Evolutionary conservation across 345 rosid genomes (phyloP).

Genomic region (Salix arbutifolia): DNA sequence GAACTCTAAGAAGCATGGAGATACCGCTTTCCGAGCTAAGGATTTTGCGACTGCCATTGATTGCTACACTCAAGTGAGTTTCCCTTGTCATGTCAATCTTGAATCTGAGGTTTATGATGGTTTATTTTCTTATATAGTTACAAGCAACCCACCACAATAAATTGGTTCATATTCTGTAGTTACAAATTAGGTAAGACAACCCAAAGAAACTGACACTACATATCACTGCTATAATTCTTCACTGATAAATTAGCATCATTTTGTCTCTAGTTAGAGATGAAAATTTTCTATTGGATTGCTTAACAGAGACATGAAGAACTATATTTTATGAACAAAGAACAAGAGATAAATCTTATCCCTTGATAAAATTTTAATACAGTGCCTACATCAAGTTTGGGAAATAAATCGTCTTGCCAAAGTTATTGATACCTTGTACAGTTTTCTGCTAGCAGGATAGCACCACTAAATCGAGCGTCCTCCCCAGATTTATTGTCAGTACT

Average conservation of each 20-base stretch:
- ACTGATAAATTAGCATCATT: background rate
- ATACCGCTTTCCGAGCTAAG: slow-evolving; percentile 81
- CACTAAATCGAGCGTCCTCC: background rate
- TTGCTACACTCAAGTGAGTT: slow-evolving; percentile 67
- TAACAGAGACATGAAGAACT: background rate
- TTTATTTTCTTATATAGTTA: background rate
- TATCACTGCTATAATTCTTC: background rate
- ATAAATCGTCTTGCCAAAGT: background rate
- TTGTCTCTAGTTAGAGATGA: background rate
- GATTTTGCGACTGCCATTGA: slow-evolving; percentile 72
- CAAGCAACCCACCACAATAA: background rate
- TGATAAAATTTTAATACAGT: background rate
- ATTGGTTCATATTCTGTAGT: background rate
- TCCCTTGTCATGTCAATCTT: background rate
- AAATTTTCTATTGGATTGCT: background rate
- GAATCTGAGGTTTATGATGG: background rate
- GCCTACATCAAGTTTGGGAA: background rate
- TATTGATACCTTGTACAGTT: background rate
- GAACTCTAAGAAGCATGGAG: slow-evolving; percentile 89
- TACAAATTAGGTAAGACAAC: no score
- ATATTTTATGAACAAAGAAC: background rate
- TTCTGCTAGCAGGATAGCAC: background rate
- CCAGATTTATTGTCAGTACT: background rate
- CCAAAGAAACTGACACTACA: background rate
- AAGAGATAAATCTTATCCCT: background rate